A percentile compares a stretch with the other conserved stretches of the same genome.
These are phyloP conservation scores for Hypocrella siamensis DNA, from an alignment of 2,329 filamentous ascomycete genomes.

Conservation along the genomic window DNA sequence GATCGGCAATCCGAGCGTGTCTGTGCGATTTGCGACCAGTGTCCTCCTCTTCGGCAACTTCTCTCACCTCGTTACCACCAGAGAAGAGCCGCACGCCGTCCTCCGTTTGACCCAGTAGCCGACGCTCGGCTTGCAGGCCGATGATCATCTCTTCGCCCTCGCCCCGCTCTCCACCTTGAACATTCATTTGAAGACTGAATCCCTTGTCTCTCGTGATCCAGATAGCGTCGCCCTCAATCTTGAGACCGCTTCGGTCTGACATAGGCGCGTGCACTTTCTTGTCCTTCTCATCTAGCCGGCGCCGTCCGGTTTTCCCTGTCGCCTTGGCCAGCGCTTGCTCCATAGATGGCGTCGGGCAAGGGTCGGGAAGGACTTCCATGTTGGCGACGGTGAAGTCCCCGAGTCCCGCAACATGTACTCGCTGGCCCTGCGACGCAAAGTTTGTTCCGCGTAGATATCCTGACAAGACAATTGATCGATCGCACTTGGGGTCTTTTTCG, in stretches of 20 bases:
- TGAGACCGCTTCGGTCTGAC: constrained; percentile 90
- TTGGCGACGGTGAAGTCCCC: constrained; percentile 73
- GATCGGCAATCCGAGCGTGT: constrained; percentile 39
- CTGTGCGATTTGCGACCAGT: constrained; percentile 44
- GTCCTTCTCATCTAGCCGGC: constrained; percentile 85
- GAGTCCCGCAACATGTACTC: constrained; percentile 82
- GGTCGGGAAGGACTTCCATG: constrained; percentile 82
- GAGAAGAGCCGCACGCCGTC: constrained; percentile 76
- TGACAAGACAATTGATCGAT: constrained; percentile 79
- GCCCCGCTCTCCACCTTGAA: constrained; percentile 60
- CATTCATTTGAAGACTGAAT: constrained; percentile 58
- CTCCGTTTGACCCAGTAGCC: constrained; percentile 66
- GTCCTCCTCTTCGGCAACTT: constrained; percentile 36
- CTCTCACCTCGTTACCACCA: constrained; percentile 52
- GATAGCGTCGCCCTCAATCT: constrained; percentile 94
- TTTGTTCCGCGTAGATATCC: constrained; percentile 93
- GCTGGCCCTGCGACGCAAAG: constrained; percentile 69
- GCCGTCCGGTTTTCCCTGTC: constrained; percentile 65
- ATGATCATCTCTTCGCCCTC: constrained; percentile 92
- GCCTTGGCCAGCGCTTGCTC: constrained; percentile 75
- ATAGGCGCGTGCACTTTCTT: constrained; percentile 94
- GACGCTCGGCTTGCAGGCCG: constrained; percentile 68
- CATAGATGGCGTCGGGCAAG: constrained; percentile 85
- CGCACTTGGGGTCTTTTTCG: constrained; percentile 77
- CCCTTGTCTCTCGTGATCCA: constrained; percentile 64